Percentiles rank a stretch among this genome's conserved stretches.
These are phyloP conservation scores for Chamaecrista fasciculata DNA, from an alignment of 306 rosid genomes.

Conservation along the genomic window DNA sequence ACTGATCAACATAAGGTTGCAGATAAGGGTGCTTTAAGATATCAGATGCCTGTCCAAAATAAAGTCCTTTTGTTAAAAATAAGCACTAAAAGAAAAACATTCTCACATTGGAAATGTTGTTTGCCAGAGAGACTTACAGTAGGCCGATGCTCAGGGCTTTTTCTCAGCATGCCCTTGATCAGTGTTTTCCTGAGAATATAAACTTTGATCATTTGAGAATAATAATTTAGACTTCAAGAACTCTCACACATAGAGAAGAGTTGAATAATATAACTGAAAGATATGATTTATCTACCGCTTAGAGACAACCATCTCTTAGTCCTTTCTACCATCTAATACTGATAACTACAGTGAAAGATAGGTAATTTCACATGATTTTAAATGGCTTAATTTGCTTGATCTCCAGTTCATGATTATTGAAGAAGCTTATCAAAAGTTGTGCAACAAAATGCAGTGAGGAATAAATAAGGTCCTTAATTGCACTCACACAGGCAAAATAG, in stretches of 20 bases:
- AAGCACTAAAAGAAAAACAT: slow-evolving; percentile 10
- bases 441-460: not conserved
- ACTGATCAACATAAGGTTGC: slow-evolving; percentile 83
- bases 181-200: slow-evolving; percentile 81
- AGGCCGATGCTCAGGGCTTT: slow-evolving; percentile 94
- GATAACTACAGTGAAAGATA: slow-evolving; percentile 12
- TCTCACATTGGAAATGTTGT: slow-evolving; percentile 3
- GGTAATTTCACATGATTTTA: not conserved
- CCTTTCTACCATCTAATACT: not conserved
- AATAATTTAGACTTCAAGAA: slow-evolving; percentile 21
- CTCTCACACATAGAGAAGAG: slow-evolving; percentile 6
- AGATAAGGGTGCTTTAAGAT: slow-evolving; percentile 92
- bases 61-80: slow-evolving; percentile 21
- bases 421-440: not conserved
- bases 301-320: not conserved
- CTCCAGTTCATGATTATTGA: not conserved
- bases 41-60: slow-evolving; percentile 82
- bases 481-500: not conserved
- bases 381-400: not conserved
- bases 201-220: too few species aligned
- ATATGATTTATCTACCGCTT: not conserved
- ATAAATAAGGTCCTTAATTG: not conserved
- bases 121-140: slow-evolving; percentile 55
- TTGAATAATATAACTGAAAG: not conserved
- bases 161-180: slow-evolving; percentile 96